These are phyloP conservation scores for Pythium myriotylum DNA, from an alignment of 352 stramenopile genomes.

Conservation along the genomic window DNA sequence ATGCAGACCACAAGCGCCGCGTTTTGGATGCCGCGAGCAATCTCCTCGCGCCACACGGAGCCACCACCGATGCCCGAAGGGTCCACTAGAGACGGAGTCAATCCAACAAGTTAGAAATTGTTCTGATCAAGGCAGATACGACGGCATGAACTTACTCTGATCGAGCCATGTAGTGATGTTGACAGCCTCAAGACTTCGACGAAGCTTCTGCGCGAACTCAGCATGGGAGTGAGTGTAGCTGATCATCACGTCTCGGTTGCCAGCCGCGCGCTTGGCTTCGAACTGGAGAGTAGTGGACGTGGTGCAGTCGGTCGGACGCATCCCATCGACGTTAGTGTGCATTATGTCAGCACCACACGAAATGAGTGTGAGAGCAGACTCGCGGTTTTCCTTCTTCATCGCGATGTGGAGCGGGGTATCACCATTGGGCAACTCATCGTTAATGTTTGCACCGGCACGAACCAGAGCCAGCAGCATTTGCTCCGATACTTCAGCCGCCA, in stretches of 20 bases:
- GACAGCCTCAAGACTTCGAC: conserved; percentile 65
- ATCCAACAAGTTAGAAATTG: background rate
- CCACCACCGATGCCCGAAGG: conserved; percentile 78
- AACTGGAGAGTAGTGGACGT: conserved; percentile 83
- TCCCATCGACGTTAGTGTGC: conserved; percentile 64
- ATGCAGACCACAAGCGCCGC: conserved; percentile 72
- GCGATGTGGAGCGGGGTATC: conserved; percentile 77
- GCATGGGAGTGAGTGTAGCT: conserved; percentile 85
- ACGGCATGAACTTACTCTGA: conserved; percentile 39
- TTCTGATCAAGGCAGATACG: conserved; percentile 2
- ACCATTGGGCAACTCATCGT: conserved; percentile 64
- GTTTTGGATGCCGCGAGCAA: conserved; percentile 78
- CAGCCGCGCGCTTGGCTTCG: conserved; percentile 76
- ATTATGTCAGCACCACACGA: conserved; percentile 63
- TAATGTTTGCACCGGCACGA: conserved; percentile 55
- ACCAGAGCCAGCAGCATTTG: conserved; percentile 62
- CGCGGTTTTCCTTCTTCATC: conserved; percentile 69
- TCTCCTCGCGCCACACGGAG: conserved; percentile 82
- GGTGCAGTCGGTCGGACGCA: conserved; percentile 78
- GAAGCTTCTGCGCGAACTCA: conserved; percentile 74
- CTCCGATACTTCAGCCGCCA: conserved; percentile 50
- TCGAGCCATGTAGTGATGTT: conserved; percentile 83
- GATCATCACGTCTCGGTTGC: conserved; percentile 87
- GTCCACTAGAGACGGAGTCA: conserved; percentile 43
- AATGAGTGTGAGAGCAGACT: conserved; percentile 62